Percentiles rank a stretch among this genome's conserved stretches.
phyloP scores from a whole-genome alignment of 768 basidiomycete genomes.

The Boletellus sp. region DNA sequence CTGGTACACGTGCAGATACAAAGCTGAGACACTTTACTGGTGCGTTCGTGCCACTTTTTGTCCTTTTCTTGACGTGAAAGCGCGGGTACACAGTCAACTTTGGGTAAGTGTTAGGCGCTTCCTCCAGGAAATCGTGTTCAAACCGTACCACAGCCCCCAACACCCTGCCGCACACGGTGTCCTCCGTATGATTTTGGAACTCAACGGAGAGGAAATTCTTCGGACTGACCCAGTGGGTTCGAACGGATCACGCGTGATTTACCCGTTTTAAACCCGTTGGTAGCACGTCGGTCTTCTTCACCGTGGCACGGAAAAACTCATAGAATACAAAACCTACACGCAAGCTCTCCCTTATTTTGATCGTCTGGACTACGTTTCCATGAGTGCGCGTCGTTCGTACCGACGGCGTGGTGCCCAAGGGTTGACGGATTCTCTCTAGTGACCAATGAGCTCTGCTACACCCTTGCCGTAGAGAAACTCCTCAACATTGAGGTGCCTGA shows the following conservation, averaged over 20 bases:
- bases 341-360: slow-evolving; percentile 99
- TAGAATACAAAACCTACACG: slow-evolving; percentile 97
- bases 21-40: slow-evolving; percentile 94
- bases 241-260: neutral
- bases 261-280: slow-evolving; percentile 6
- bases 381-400: slow-evolving; percentile 65
- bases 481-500: slow-evolving; percentile 97
- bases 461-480: slow-evolving; percentile 95
- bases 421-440: slow-evolving; percentile 46
- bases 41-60: slow-evolving; percentile 33
- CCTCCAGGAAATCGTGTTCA: neutral
- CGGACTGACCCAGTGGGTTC: slow-evolving; percentile 72
- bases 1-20: slow-evolving; percentile 63
- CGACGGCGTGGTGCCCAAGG: neutral
- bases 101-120: slow-evolving; percentile 46
- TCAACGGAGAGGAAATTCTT: slow-evolving; percentile 95
- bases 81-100: slow-evolving; percentile 73
- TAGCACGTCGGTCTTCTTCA: slow-evolving; percentile 95
- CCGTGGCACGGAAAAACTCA: slow-evolving; percentile 96
- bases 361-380: slow-evolving; percentile 97
- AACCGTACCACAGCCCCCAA: slow-evolving; percentile 51
- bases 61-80: slow-evolving; percentile 5
- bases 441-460: slow-evolving; percentile 98
- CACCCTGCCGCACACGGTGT: slow-evolving; percentile 99
- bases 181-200: slow-evolving; percentile 92